Evolutionary conservation across 345 rosid genomes (phyloP), one percentile per base, ranked within the genome.

Genomic region (Cardiospermum halicacabum): DNA sequence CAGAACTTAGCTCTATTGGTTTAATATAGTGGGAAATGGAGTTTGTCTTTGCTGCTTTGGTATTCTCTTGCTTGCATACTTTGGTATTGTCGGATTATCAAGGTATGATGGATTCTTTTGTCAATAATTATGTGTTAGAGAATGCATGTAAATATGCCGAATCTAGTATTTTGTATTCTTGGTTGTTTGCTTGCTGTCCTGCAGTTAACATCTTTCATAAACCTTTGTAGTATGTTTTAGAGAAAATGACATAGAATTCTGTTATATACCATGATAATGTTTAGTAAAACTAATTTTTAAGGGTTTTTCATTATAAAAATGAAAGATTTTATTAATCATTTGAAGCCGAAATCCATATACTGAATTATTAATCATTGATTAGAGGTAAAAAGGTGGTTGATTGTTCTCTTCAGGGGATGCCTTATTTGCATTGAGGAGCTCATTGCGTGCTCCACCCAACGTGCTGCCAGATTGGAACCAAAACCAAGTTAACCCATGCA

Each of bases 401-500:
- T 19, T 49, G 10, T 70, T 50, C 47, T 25, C 78, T 76, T 67
- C 83, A 94, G 99, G 95, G 65, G 91, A 82, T 67, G 97, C 96
- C 18, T 73, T 94, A 12, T 72, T 1, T 70, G 78, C 83, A 16
- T 69, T 94, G 77, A 85, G 34, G 84, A 24, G 0, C 37, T 81
- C 97, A 0, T 63, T 94, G 73, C 75, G 51, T 67, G 85, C 83
- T 71, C 70, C 82, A 22, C 53, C 13, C 18, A 54, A 49, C 74
- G 89, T 84, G 74, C 83, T 94, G 55, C 7, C 19, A 26, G 93
- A 94, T 69, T 94, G 99, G 97, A 91, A 85, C 60, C 92, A 65
- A 73, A 77, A 82, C 69, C 96, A 58, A 81, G 96, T 91, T 68
- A 87, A 84, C 55, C 97, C 97, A 27, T 91, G 97, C 81, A 89